These are phyloP conservation scores for Aspergillus awamori DNA, from an alignment of 2,329 filamentous ascomycete species.

Conservation along the genomic window DNA sequence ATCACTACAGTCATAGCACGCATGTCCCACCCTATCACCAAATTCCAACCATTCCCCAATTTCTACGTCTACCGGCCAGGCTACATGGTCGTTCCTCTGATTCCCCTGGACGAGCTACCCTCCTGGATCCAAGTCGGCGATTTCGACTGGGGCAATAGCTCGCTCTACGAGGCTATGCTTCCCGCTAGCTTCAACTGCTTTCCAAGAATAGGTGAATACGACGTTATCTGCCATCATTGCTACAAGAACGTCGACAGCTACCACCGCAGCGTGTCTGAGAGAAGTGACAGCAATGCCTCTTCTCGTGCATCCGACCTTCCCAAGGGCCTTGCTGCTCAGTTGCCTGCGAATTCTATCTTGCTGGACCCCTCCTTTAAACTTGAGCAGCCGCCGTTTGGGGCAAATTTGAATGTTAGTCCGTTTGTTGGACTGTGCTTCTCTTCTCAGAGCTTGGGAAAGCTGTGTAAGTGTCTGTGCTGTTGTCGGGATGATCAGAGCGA, in stretches of 20 bases:
- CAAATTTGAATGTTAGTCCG: constrained; percentile 20
- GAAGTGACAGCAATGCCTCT: constrained; percentile 13
- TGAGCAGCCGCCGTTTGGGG: constrained; percentile 23
- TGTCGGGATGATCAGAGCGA: too few species aligned
- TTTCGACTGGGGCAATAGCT: constrained; percentile 24
- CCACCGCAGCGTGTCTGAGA: constrained; percentile 30
- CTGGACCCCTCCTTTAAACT: constrained; percentile 3
- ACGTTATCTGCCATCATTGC: constrained; percentile 38
- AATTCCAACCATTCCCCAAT: constrained; percentile 32
- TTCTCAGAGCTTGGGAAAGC: background rate
- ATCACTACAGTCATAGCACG: background rate
- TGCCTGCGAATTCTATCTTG: constrained; percentile 12
- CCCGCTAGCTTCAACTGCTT: constrained; percentile 26
- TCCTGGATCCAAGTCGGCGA: constrained; percentile 36
- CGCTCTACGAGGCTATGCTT: constrained; percentile 25
- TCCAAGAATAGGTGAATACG: constrained; percentile 36
- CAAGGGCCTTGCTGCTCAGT: background rate
- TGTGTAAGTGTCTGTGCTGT: too few species aligned
- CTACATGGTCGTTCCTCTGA: constrained; percentile 40
- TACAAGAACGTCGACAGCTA: constrained; percentile 24
- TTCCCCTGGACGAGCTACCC: constrained; percentile 50
- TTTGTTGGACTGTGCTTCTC: constrained; percentile 27
- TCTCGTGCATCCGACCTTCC: constrained; percentile 1
- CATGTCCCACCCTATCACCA: constrained; percentile 3
- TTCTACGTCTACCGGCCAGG: constrained; percentile 46